Base-by-base conservation (phyloP, 2,329 filamentous ascomycete genomes). In the Colletotrichum sublineola region DNA sequence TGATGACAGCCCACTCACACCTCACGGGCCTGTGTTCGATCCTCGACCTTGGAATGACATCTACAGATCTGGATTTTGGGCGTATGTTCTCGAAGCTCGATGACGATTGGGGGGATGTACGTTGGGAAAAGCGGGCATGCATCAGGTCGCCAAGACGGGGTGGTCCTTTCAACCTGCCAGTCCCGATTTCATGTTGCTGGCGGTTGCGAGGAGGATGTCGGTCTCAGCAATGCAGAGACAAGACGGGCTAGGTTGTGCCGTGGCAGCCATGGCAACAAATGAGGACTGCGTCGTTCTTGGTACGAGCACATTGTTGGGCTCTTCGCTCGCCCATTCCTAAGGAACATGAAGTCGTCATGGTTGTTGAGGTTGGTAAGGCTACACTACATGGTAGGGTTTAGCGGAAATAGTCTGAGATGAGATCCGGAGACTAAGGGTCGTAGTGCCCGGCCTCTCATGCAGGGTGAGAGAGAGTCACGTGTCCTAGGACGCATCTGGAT, bases 1-100 rank as follows among this genome's bases (percentile, higher is more conserved):
- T 71, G 68, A 68, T 71, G 68, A 63, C 67, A 71, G 52, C 7
- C 36, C 24, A 29, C 55, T 38, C 52, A 40, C 56, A 57, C 48
- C 57, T 71, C 57, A 68, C 68, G 29, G 14, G 12, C 48, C 38
- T 29, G 11, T 57, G 14, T 36, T 60, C 68, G 65, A 68, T 71
- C 68, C 52, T 33, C n/a, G 50, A 63, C 58, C 44, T 68, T 60
- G 65, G 38, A 29, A 33, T 46, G 20, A 1, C n/a, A 44, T 38
- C 38, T 63, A 44, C 1, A 24, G 50, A 63, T 71, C 68, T 63
- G 58, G 50, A 38, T 33, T 67, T 42, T 58, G 29, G 29, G 42
- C 31, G 40, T 52, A 33, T 31, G 5, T 63, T 52, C 31, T 31
- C 20, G 40, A 61, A 31, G 50, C 5, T 24, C 18, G 52, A 71